Conservation (phyloP, 1,284 basidiomycete species). For the Puccinia horiana region DNA sequence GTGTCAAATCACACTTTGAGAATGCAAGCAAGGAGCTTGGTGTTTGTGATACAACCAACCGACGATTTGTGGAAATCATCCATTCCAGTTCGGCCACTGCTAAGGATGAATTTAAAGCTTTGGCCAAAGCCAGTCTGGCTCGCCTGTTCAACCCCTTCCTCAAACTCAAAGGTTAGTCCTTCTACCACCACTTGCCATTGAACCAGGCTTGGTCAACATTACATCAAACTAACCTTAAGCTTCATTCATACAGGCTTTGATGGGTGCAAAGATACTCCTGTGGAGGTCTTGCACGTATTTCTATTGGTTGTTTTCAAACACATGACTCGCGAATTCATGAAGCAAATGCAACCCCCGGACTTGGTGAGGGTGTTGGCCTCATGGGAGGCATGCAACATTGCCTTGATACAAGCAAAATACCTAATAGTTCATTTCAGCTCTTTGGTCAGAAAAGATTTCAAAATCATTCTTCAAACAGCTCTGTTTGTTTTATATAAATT, state of each 20-base stretch:
- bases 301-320: neutral
- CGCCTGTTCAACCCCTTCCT: no score
- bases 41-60: neutral
- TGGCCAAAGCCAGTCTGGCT: no score
- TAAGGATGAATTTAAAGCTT: neutral
- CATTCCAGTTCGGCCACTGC: no score
- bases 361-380: neutral
- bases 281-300: neutral
- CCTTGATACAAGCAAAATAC: neutral
- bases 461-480: slow-evolving; percentile 59
- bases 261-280: neutral
- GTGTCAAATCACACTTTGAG: neutral
- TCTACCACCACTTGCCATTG: neutral
- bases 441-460: slow-evolving; percentile 59
- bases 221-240: neutral
- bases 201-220: no score
- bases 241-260: neutral
- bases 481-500: slow-evolving; percentile 59
- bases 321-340: slow-evolving; percentile 39
- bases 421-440: slow-evolving; percentile 51
- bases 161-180: no score
- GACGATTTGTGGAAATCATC: no score
- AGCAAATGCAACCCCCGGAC: neutral
- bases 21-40: neutral
- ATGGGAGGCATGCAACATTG: slow-evolving; percentile 1